Percentiles rank a stretch among this genome's conserved stretches.
phyloP scores from a whole-genome alignment of 148 eudicot species.

The Rhododendron williamsianum region DNA sequence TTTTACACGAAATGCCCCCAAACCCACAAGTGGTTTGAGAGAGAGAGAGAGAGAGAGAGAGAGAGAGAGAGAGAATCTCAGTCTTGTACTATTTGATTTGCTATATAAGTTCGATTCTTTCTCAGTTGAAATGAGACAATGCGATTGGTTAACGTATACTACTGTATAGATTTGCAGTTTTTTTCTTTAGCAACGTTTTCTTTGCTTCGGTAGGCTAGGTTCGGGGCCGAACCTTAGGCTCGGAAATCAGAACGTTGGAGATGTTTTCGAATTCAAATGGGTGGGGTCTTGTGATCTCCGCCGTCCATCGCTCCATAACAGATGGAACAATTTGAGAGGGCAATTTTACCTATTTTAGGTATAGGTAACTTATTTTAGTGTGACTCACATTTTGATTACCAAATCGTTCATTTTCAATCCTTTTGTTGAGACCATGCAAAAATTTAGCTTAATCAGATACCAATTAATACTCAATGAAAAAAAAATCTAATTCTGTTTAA shows the following conservation, averaged over 20 bases:
- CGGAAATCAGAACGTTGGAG: conserved; percentile 11
- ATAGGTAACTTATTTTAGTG: too few species aligned
- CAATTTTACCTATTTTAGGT: too few species aligned
- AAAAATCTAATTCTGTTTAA: not conserved
- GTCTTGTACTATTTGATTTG: not conserved
- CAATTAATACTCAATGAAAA: too few species aligned
- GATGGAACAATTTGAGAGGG: not conserved
- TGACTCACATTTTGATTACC: not conserved
- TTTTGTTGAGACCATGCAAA: not conserved
- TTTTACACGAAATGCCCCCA: too few species aligned
- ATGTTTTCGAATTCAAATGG: conserved; percentile 8
- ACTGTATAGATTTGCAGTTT: not conserved
- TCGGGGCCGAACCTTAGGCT: conserved; percentile 4
- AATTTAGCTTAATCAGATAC: not conserved
- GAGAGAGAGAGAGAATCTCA: conserved; percentile 12
- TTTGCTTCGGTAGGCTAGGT: conserved; percentile 5
- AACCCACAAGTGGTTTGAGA: not conserved
- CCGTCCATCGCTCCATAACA: not conserved
- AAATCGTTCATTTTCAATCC: not conserved
- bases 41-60: conserved; percentile 18
- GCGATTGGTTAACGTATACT: not conserved
- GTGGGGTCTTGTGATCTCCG: not conserved
- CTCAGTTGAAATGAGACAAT: not conserved
- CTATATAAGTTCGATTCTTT: not conserved
- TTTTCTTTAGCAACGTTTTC: not conserved